These are phyloP conservation scores for Draba incana DNA, from an alignment of 345 rosid genomes.

Conservation along the genomic window DNA sequence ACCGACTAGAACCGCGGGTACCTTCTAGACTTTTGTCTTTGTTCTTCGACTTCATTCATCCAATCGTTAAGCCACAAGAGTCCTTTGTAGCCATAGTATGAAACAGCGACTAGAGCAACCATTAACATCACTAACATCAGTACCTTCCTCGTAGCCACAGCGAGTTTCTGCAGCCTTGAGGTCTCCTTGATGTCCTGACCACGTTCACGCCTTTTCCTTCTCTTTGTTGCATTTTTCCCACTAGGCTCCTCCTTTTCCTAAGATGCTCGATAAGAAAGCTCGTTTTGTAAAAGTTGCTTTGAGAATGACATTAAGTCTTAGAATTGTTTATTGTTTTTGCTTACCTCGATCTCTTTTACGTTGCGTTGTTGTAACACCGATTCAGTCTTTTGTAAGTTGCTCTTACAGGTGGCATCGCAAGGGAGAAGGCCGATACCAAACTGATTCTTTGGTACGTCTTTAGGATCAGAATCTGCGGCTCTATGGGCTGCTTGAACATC, in stretches of 20 bases:
- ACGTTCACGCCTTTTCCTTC: conserved; percentile 66
- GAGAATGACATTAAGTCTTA: conserved; percentile 10
- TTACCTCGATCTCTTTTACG: conserved; percentile 68
- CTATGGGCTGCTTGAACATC: conserved; percentile 78
- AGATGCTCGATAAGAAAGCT: neutral
- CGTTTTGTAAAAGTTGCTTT: neutral
- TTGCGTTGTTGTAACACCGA: conserved; percentile 68
- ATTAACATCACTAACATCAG: conserved; percentile 45
- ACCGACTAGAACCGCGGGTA: conserved; percentile 42
- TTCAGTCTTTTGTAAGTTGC: conserved; percentile 55
- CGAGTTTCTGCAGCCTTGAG: conserved; percentile 66
- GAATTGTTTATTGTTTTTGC: conserved; percentile 3
- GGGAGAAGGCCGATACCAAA: conserved; percentile 82
- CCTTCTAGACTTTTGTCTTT: conserved; percentile 52
- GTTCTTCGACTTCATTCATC: conserved; percentile 84
- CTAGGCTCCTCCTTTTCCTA: conserved; percentile 63
- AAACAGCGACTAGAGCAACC: conserved; percentile 44
- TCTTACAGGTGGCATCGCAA: conserved; percentile 74
- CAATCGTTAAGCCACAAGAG: conserved; percentile 74
- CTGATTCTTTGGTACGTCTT: conserved; percentile 63
- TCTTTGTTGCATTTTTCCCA: conserved; percentile 56
- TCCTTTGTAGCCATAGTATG: conserved; percentile 79
- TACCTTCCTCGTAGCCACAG: conserved; percentile 49
- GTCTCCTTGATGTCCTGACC: conserved; percentile 53
- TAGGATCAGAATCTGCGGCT: conserved; percentile 56